Evolutionary conservation across 164 flowering plant species (phyloP).

Genomic region (Cinnamomum micranthum): DNA sequence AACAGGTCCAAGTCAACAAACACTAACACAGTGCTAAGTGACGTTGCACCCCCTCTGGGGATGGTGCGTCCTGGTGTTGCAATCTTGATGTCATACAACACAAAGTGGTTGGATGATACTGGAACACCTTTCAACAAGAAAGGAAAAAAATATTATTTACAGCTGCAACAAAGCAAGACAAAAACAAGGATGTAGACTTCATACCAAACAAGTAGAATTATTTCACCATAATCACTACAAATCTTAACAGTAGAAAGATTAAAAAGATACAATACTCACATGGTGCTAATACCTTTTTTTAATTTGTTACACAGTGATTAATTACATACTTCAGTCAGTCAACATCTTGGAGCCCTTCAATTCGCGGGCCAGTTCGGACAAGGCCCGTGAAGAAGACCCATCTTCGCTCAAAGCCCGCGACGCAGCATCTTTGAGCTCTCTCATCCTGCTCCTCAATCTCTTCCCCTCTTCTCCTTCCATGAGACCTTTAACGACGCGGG

Average conservation of each 20-base stretch:
- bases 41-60: too few species aligned
- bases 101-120: neutral
- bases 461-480: slow-evolving; percentile 35
- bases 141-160: neutral
- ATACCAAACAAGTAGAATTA: neutral
- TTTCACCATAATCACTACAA: neutral
- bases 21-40: too few species aligned
- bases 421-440: slow-evolving; percentile 19
- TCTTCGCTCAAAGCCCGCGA: slow-evolving; percentile 8
- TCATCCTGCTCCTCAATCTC: slow-evolving; percentile 10
- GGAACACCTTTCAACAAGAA: neutral
- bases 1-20: too few species aligned
- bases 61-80: neutral
- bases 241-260: too few species aligned
- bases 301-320: too few species aligned
- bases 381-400: slow-evolving; percentile 19
- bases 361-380: neutral
- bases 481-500: slow-evolving; percentile 19
- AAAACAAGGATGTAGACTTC: neutral
- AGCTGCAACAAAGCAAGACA: neutral
- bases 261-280: too few species aligned
- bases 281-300: too few species aligned
- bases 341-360: neutral
- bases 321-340: neutral
- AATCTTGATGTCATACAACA: neutral